Evolutionary conservation across 768 basidiomycete genomes (phyloP).

Genomic region (Cystofilobasidium macerans): DNA sequence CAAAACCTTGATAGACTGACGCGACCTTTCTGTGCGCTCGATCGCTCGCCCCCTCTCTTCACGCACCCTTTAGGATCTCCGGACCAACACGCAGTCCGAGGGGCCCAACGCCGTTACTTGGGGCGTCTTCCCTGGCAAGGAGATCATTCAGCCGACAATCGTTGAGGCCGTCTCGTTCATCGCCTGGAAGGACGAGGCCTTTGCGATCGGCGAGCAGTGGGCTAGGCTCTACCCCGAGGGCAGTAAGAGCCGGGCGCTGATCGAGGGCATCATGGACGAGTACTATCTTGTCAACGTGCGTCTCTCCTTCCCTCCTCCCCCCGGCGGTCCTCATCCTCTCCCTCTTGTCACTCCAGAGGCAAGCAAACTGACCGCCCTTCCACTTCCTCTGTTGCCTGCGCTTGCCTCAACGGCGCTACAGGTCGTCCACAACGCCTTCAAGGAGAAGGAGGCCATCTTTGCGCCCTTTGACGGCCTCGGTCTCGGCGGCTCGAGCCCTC

Average conservation of each 20-base stretch:
- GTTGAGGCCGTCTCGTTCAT: constrained; percentile 55
- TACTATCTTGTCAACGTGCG: constrained; percentile 69
- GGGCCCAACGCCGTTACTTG: constrained; percentile 98
- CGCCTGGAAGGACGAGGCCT: constrained; percentile 70
- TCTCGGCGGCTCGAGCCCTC: too few relatives aligned
- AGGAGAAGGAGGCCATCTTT: constrained; percentile 72
- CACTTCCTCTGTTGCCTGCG: background rate
- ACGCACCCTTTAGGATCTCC: constrained; percentile 48
- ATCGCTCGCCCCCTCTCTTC: too few relatives aligned
- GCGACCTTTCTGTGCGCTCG: too few relatives aligned
- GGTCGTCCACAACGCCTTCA: constrained; percentile 90
- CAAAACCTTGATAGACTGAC: too few relatives aligned
- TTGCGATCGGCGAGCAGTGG: constrained; percentile 84
- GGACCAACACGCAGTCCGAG: constrained; percentile 87
- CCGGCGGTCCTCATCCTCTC: background rate
- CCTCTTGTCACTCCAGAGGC: background rate
- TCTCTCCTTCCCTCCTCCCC: background rate
- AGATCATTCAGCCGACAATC: constrained; percentile 89
- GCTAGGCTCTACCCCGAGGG: constrained; percentile 69
- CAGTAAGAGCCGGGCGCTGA: constrained; percentile 62
- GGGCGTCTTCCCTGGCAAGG: constrained; percentile 96
- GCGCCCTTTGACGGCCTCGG: constrained; percentile 50
- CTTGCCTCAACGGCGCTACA: background rate
- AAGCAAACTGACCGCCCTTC: background rate
- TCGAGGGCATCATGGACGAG: constrained; percentile 65